Base-by-base conservation (phyloP, 1,284 basidiomycete species). In the Hemileia vastatrix region DNA sequence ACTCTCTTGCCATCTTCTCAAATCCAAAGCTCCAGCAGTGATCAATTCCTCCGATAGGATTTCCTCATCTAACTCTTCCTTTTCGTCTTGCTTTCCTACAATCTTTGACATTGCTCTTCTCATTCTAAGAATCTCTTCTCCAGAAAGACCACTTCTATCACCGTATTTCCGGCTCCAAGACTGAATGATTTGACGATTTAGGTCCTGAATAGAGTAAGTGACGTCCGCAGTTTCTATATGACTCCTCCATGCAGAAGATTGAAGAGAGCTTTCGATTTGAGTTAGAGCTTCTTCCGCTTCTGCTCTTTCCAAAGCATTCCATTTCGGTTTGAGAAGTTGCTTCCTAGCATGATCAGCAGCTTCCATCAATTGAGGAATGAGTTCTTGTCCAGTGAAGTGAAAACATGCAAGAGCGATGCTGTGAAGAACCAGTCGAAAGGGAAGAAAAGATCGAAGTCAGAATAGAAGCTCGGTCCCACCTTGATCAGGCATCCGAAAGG, bases 361-460 rank as follows among this genome's bases (percentile, higher is more conserved):
- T 8, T 31, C 18, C 6, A 24, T 6, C 4, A 58, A 45, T 47
- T 67, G 64, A 24, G 50, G 45, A 11, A 52, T n/a, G 6, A 67
- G 43, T 9, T 54, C 63, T 15, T 27, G 40, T 4, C 64, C 64
- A 6, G 63, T 63, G 43, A 65, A 68, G 48, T 68, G 67, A 49
- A 68, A 68, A 36, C 67, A 68, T 6, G 67, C 63, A 8, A 65
- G 31, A 2, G 66, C 52, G 13, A 68, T 36, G 44, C 36, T 40
- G 15, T 27, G 27, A 27, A 27, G 27, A 15, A 40, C 9, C 36
- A 40, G 36, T 9, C 36, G 36, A 40, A 40, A 40, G 15, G 36
- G 36, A 40, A 11, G 36, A 40, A 40, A 11, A 40, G 11, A 15
- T 9, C 36, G 27, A 27, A 15, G 36, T 40, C 36, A 40, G 36